phyloP scores from a whole-genome alignment of 2,329 filamentous ascomycete species.

The Fusarium sp. region DNA sequence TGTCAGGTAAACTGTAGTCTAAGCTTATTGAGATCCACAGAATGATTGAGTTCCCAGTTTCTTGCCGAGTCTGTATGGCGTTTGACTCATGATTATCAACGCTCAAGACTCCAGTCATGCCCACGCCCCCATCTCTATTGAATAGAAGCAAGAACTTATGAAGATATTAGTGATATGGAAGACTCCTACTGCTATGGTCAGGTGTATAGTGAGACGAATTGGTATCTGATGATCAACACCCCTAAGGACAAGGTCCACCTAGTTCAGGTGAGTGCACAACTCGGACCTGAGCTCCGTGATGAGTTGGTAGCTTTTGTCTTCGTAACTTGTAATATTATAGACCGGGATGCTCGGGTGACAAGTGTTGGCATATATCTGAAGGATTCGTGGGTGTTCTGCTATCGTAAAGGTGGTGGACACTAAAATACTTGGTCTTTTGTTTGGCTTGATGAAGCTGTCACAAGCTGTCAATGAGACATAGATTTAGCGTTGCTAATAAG shows the following conservation, averaged over 20 bases:
- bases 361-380: background rate
- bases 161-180: background rate
- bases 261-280: background rate
- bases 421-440: background rate
- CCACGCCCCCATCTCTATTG: background rate
- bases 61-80: background rate
- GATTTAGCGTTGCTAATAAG: no score
- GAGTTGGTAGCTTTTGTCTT: background rate
- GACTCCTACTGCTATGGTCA: no score
- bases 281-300: background rate
- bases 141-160: background rate
- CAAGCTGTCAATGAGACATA: background rate
- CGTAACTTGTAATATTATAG: no score
- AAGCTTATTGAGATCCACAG: fast-evolving
- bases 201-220: no score
- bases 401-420: background rate
- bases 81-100: background rate
- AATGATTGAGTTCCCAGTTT: background rate
- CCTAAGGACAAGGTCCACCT: background rate
- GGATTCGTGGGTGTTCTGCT: background rate
- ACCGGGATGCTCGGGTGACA: background rate
- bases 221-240: background rate
- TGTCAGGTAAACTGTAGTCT: fast-evolving
- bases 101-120: background rate
- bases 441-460: background rate